Base-by-base conservation (phyloP, 352 stramenopile genomes). In the Pythium vanterpoolii region DNA sequence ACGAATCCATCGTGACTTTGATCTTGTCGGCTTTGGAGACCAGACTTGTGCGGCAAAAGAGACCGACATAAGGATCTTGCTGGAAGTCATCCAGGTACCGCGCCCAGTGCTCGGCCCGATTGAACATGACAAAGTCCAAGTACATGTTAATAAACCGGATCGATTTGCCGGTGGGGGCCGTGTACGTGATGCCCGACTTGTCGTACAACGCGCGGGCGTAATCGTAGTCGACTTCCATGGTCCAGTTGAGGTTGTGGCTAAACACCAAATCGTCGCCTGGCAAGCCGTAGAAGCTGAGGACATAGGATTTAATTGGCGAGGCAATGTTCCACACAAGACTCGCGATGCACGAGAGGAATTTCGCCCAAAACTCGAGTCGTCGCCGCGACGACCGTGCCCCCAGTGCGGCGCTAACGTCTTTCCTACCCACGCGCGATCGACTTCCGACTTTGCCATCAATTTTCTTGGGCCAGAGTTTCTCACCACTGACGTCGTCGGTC, bases 121-220 rank as follows among this genome's bases (percentile, higher is more conserved):
- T 61, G 23, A 67, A 67, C 10, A 67, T 46, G 33, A 67, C 52
- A 62, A 67, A 67, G 38, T 67, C 60, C 23, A 26, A n/a, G 46
- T 62, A 67, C 45, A 67, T 67, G 52, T 67, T 67, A 28, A 67
- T 62, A 46, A 67, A 67, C 36, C 60, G 60, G 4, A 67, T 56
- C 24, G 60, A 52, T 19, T 62, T 27, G 21, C 24, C 31, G 23
- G 28, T 24, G 7, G 28, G 36, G 0, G 38, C 52, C 18, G 51
- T 54, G 46, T 53, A 62, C 46, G 27, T 53, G 53, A 67, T 47
- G 2, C 52, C 52, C 0, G 60, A 61, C 28, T 40, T 40, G 30
- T 67, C 52, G 44, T 67, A 67, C 28, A 67, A 19, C 16, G 44
- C 53, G 4, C 19, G 33, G 19, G 60, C 60, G 27, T 62, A 62